Base-by-base conservation (phyloP, 768 basidiomycete species). In the Hirschioporus abietinus region DNA sequence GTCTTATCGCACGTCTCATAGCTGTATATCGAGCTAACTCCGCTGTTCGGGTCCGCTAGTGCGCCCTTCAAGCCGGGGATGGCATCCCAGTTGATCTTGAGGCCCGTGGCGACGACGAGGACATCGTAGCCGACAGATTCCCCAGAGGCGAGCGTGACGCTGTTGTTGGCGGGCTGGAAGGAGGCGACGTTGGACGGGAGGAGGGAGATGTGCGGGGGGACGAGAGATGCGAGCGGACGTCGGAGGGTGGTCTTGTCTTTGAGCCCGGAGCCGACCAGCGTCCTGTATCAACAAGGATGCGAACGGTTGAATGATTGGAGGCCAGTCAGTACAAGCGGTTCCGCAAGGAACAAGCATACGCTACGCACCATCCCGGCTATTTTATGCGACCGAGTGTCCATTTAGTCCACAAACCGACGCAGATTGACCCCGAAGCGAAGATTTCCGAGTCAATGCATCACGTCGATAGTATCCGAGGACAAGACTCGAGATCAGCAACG, bases 1-100 rank as follows among this genome's bases (percentile, higher is more conserved):
- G 87, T 86, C 77, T 94, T 95, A 78, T 97, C 94, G 72, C 90
- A 92, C 6, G 92, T 90, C 65, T 91, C 86, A 76, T 93, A 93
- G 0, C 91, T 91, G 79, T 98, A 98, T 68, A 97, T 97, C 9
- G 92, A 91, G 8, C 94, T 93, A 35, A 99, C 95, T 1, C 91
- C 90, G 1, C 91, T 91, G 7, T 79, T 75, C 15, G 90, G 84
- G 73, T 95, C 87, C n/a, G 83, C 81, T 23, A 99, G 83, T 0
- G 94, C 96, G 66, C 84, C 81, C 20, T 84, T 74, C 6, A 99
- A 81, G 64, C 94, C 93, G 65, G 82, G 71, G 69, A 99, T 88
- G 26, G 79, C 84, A 68, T 86, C 83, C 84, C 88, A 96, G 74
- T 97, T 95, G 75, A 83, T 90, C 78, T 96, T 87, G 30, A 99